These are phyloP conservation scores for Fusarium nodosum DNA, from an alignment of 2,329 filamentous ascomycete genomes.

Conservation along the genomic window DNA sequence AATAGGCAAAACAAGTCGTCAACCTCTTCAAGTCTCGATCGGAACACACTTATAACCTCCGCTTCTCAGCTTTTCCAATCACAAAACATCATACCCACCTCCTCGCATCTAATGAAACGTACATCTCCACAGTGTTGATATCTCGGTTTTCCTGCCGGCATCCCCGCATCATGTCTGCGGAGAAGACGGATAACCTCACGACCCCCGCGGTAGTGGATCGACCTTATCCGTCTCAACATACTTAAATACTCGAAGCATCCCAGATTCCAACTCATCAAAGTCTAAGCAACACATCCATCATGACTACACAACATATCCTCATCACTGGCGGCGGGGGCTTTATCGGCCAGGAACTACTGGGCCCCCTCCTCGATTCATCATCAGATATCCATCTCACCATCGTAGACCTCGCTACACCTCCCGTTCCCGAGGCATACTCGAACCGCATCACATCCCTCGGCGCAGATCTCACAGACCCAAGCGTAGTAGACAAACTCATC, in stretches of 20 bases:
- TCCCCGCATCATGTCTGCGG: slow-evolving; percentile 40
- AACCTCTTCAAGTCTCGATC: not conserved
- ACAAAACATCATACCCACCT: not conserved
- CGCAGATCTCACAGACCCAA: slow-evolving; percentile 45
- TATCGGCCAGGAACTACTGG: slow-evolving; percentile 72
- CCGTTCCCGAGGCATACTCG: slow-evolving; percentile 59
- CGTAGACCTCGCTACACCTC: slow-evolving; percentile 68
- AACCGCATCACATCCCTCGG: slow-evolving; percentile 46
- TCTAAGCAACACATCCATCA: slow-evolving; percentile 3
- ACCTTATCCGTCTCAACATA: slow-evolving; percentile 9
- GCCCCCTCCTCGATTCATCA: slow-evolving; percentile 63
- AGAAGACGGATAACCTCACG: slow-evolving; percentile 31
- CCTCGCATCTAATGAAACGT: not conserved
- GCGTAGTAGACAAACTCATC: slow-evolving; percentile 49
- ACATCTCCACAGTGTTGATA: slow-evolving; percentile 2
- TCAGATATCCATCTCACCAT: slow-evolving; percentile 62
- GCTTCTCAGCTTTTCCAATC: slow-evolving; percentile 3
- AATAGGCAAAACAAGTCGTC: not conserved
- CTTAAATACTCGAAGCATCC: slow-evolving; percentile 9
- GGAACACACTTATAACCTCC: not conserved
- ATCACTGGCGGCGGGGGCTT: slow-evolving; percentile 76
- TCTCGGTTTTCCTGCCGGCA: slow-evolving; percentile 40
- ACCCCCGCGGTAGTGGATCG: slow-evolving; percentile 40
- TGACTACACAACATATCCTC: slow-evolving; percentile 59
- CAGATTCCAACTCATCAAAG: slow-evolving; percentile 1